phyloP scores from a whole-genome alignment of 108 stramenopile genomes.

The Craspedostauros australis region DNA sequence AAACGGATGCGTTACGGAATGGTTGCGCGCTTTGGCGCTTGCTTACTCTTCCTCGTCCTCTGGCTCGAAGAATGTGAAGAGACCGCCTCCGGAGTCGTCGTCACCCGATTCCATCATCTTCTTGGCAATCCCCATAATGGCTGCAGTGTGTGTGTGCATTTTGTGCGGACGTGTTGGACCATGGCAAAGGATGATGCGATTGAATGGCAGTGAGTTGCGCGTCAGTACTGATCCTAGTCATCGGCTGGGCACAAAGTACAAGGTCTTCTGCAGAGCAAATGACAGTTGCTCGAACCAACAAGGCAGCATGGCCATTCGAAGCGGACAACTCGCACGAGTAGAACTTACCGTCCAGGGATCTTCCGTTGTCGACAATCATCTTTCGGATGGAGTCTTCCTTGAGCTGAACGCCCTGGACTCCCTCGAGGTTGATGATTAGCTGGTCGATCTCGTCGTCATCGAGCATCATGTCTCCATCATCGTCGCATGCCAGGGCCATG shows the following conservation, averaged over 20 bases:
- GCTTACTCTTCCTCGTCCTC: too few relatives aligned
- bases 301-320: slow-evolving; percentile 16
- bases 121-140: slow-evolving; percentile 62
- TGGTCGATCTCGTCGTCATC: slow-evolving; percentile 35
- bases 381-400: slow-evolving; percentile 13
- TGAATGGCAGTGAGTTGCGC: too few relatives aligned
- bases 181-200: too few relatives aligned
- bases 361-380: slow-evolving; percentile 24
- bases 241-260: too few relatives aligned
- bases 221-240: too few relatives aligned
- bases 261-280: too few relatives aligned
- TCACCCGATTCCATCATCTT: too few relatives aligned
- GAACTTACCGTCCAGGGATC: slow-evolving; percentile 19
- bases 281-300: not conserved
- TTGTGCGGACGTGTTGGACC: too few relatives aligned
- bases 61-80: not conserved
- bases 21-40: too few relatives aligned
- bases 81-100: not conserved
- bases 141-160: too few relatives aligned
- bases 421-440: slow-evolving; percentile 15
- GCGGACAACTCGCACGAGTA: not conserved
- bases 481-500: slow-evolving; percentile 19
- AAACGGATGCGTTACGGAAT: too few relatives aligned
- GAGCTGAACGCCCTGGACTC: slow-evolving; percentile 24
- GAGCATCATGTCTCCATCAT: slow-evolving; percentile 28